These are phyloP conservation scores for Cardamine occulta DNA, from an alignment of 345 rosid species.

Conservation along the genomic window DNA sequence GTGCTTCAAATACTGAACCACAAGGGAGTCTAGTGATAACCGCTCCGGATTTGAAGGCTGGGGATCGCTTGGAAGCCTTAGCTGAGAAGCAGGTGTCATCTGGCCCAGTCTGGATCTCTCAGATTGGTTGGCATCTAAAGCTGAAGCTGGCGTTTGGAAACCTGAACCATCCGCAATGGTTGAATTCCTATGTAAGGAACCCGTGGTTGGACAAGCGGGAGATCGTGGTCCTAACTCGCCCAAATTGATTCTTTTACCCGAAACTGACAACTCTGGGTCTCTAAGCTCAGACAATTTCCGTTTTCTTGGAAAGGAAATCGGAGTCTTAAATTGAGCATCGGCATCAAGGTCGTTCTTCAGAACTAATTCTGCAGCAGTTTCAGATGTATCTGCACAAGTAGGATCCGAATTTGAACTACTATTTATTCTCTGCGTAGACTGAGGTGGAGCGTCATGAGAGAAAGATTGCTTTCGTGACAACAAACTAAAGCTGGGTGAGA, in stretches of 20 bases:
- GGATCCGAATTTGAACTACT: constrained; percentile 48
- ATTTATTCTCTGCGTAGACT: constrained; percentile 48
- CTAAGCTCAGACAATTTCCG: constrained; percentile 75
- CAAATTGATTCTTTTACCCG: constrained; percentile 69
- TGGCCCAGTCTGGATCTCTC: constrained; percentile 54
- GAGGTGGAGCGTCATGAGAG: constrained; percentile 53
- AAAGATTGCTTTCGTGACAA: constrained; percentile 59
- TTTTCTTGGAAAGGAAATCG: constrained; percentile 69
- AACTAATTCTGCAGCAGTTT: constrained; percentile 50
- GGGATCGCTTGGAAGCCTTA: constrained; percentile 56
- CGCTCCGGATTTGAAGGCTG: constrained; percentile 73
- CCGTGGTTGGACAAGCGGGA: constrained; percentile 63
- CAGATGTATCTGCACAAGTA: constrained; percentile 45
- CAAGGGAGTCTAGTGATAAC: constrained; percentile 78
- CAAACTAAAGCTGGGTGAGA: constrained; percentile 68
- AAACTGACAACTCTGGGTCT: constrained; percentile 56
- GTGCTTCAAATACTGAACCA: constrained; percentile 94
- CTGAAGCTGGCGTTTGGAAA: constrained; percentile 58
- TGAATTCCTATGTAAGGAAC: constrained; percentile 52
- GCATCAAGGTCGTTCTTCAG: constrained; percentile 50
- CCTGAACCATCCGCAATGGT: constrained; percentile 55
- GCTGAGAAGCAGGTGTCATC: constrained; percentile 55
- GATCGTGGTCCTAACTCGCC: constrained; percentile 74
- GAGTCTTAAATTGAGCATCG: constrained; percentile 71
- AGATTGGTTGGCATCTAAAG: constrained; percentile 58